Percentiles rank a stretch among this genome's conserved stretches.
Conservation (phyloP, 495 filamentous ascomycete species). For the Hypoxylon fuscum region DNA sequence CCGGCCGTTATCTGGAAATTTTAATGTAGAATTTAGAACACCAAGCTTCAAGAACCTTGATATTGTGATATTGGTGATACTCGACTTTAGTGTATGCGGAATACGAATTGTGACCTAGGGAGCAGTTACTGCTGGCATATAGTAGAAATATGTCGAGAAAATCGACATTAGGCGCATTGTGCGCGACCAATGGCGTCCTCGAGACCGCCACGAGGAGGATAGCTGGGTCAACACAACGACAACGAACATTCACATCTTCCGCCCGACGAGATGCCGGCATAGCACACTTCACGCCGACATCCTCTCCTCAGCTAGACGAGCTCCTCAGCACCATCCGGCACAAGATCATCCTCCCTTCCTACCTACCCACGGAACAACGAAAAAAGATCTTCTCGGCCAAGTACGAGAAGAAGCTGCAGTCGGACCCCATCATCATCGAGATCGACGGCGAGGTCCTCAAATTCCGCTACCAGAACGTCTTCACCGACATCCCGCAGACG, state of each 20-base stretch:
- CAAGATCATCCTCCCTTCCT: conserved; percentile 70
- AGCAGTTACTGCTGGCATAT: not conserved
- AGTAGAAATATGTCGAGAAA: conserved; percentile 35
- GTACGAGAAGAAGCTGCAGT: conserved; percentile 60
- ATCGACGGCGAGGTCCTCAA: conserved; percentile 66
- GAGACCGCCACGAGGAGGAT: conserved; percentile 31
- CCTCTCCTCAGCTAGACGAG: conserved; percentile 47
- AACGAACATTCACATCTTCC: conserved; percentile 39
- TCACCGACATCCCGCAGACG: conserved; percentile 46
- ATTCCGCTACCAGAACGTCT: conserved; percentile 58
- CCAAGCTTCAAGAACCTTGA: not conserved
- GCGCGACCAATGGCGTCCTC: conserved; percentile 38
- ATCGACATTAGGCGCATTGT: conserved; percentile 31
- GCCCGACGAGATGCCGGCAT: conserved; percentile 32
- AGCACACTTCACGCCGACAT: conserved; percentile 45
- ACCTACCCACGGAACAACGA: conserved; percentile 64
- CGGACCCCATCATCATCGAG: conserved; percentile 68
- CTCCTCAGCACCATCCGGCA: conserved; percentile 64
- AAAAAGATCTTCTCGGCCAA: conserved; percentile 62
- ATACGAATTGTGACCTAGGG: not conserved
- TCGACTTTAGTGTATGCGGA: not conserved
- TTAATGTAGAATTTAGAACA: conserved; percentile 19
- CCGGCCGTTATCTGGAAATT: conserved; percentile 28
- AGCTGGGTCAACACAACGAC: conserved; percentile 2
- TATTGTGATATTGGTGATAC: not conserved